A percentile compares a stretch with the other conserved stretches of the same genome.
phyloP scores from a whole-genome alignment of 208 protist genomes.

The Trypanosoma avium region DNA sequence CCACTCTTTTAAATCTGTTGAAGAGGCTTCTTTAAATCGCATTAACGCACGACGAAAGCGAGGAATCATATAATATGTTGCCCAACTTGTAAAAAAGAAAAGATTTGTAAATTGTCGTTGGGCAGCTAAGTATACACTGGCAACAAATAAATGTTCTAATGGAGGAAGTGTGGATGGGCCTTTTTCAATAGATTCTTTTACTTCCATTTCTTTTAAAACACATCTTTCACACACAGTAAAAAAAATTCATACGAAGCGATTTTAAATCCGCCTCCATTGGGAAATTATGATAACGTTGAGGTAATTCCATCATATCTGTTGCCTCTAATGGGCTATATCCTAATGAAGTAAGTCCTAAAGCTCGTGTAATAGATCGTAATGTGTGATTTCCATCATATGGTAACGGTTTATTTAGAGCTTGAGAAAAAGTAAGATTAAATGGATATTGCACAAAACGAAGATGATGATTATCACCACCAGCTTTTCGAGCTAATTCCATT shows the following conservation, averaged over 20 bases:
- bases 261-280: slow-evolving; percentile 81
- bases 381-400: slow-evolving; percentile 86
- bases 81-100: slow-evolving; percentile 81
- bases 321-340: slow-evolving; percentile 85
- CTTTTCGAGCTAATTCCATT: slow-evolving; percentile 62
- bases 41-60: slow-evolving; percentile 67
- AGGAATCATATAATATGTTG: slow-evolving; percentile 72
- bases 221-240: slow-evolving; percentile 80
- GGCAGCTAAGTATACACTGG: slow-evolving; percentile 70
- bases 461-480: slow-evolving; percentile 63
- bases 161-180: slow-evolving; percentile 71
- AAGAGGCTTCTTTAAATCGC: slow-evolving; percentile 84
- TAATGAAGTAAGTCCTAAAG: slow-evolving; percentile 69
- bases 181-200: slow-evolving; percentile 83
- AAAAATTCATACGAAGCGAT: slow-evolving; percentile 85
- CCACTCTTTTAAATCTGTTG: slow-evolving; percentile 86
- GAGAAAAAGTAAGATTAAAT: slow-evolving; percentile 80
- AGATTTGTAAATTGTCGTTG: slow-evolving; percentile 87
- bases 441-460: slow-evolving; percentile 89
- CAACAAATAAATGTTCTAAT: slow-evolving; percentile 78
- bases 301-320: slow-evolving; percentile 76
- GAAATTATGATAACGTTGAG: slow-evolving; percentile 91
- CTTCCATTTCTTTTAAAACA: slow-evolving; percentile 88
- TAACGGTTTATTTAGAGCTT: slow-evolving; percentile 72
- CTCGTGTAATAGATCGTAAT: slow-evolving; percentile 56